Base-by-base conservation (phyloP, 2,329 filamentous ascomycete species). In the Fusarium keratoplasticum region DNA sequence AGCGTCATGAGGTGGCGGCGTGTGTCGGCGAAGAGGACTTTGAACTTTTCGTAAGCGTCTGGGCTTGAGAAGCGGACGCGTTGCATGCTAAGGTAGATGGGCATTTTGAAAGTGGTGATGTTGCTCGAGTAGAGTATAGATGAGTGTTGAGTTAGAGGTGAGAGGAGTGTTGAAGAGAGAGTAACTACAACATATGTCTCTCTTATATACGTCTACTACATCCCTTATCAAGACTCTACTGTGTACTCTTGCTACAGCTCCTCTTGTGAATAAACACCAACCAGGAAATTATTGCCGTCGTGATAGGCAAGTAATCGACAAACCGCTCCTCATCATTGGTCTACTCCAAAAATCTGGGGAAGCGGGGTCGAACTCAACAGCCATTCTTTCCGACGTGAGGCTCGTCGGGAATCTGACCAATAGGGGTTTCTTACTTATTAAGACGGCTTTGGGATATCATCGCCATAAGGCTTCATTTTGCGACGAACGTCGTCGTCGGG, bases 21-120 rank as follows among this genome's bases (percentile, higher is more conserved):
- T 9, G 70, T 76, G 35, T 72, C 50, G 20, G 64, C 66, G 25
- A 74, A 76, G 42, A 76, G 44, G 3, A 69, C 55, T 20, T 66
- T 76, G 31, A 67, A 66, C 72, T 71, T 69, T 13, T 66, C 61
- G 20, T 71, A 73, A 13, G 62, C 50, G 10, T 71, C 50, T 20
- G 64, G 61, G 67, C 73, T 72, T 20, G 65, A 67, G 62, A 75
- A 71, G 44, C 27, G 67, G 14, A 69, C 67, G 40, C 50, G 58
- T 50, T 67, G 58, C 64, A 72, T 59, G 35, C 44, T 60, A 1
- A 70, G 40, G 38, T 66, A 73, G 50, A 76, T 71, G 20, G 65
- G 60, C 55, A 69, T 71, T 4, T 20, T 57, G 54, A 18, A 5
- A 0, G 5, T 27, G 27, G 16, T 33, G 31, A 25, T 33, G 8